Base-by-base conservation (phyloP, 2,329 filamentous ascomycete genomes). In the Colletotrichum magnum region DNA sequence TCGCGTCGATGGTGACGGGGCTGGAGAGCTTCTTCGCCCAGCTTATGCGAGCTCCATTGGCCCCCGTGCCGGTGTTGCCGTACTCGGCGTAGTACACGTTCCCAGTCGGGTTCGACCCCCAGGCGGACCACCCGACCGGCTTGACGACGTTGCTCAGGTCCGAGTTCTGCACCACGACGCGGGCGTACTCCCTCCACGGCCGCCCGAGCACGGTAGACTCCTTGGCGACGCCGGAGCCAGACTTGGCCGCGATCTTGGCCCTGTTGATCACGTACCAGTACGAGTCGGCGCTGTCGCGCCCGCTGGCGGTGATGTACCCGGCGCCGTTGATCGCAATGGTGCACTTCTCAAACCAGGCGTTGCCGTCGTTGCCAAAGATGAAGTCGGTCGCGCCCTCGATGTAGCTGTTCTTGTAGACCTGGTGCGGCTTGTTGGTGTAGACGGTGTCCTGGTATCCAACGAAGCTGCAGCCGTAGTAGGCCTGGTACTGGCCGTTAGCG, bases 81-180 rank as follows among this genome's bases (percentile, higher is more conserved):
- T 86, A 91, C 80, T 92, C 90, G 9, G 79, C 87, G 69, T 87
- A 91, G 43, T 81, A 78, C 2, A 91, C 86, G 51, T 87, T 79
- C 28, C 79, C 82, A 1, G 87, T 89, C 32, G 83, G 82, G 24
- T 82, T 76, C 41, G 84, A 79, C 1, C 80, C 80, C 90, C 90
- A 92, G 32, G 81, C 75, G 4, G 74, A 77, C 89, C 90, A 92
- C 0, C 90, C 90, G 0, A 85, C 84, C 2, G 81, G 68, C 73
- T 90, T 90, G 73, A 92, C 84, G 15, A 91, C 87, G 36, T 80
- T 77, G 18, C 81, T 82, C 76, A 92, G 79, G 28, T 76, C 75
- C 0, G 86, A 86, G 61, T 82, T 74, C 72, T 87, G 84, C 75
- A 85, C 84, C 4, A 85, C 81, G 5, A 86, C 84, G 4, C 83